phyloP scores from a whole-genome alignment of 2,329 filamentous ascomycete species.

The Neopestalotiopsis rosae region DNA sequence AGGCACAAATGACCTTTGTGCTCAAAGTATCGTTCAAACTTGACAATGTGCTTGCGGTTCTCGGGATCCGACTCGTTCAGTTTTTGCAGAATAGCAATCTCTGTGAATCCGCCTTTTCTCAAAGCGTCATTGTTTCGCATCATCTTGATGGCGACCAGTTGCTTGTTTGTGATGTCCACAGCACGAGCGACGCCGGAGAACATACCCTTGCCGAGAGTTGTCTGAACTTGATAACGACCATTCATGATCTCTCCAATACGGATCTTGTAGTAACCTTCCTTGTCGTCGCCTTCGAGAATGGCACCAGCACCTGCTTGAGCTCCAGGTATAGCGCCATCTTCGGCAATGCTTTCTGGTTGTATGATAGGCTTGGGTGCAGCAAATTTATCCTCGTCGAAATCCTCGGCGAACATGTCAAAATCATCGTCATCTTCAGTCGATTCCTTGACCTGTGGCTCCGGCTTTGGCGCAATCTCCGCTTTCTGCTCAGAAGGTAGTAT shows the following conservation, averaged over 20 bases:
- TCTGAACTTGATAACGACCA: slow-evolving; percentile 86
- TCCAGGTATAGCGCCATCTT: slow-evolving; percentile 53
- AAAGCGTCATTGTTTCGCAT: slow-evolving; percentile 96
- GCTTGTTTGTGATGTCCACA: slow-evolving; percentile 74
- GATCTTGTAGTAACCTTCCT: slow-evolving; percentile 95
- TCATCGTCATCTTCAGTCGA: slow-evolving; percentile 63
- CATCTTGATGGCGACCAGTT: slow-evolving; percentile 93
- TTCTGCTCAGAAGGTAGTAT: slow-evolving; percentile 48
- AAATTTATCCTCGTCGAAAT: slow-evolving; percentile 72
- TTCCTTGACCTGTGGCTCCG: slow-evolving; percentile 43
- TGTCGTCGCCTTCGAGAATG: slow-evolving; percentile 91
- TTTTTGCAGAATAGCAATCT: slow-evolving; percentile 91
- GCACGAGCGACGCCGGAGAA: slow-evolving; percentile 96
- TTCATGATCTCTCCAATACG: slow-evolving; percentile 90
- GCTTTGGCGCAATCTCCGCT: slow-evolving; percentile 41
- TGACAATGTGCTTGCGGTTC: slow-evolving; percentile 89
- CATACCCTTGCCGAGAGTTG: slow-evolving; percentile 89
- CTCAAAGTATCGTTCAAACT: slow-evolving; percentile 85
- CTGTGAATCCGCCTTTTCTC: slow-evolving; percentile 88
- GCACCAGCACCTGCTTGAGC: slow-evolving; percentile 66
- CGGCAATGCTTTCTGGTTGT: slow-evolving; percentile 42
- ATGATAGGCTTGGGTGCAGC: slow-evolving; percentile 52
- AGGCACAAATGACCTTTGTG: slow-evolving; percentile 96
- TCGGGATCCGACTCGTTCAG: slow-evolving; percentile 85
- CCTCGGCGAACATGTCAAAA: slow-evolving; percentile 89